Base-by-base conservation (phyloP, 768 basidiomycete species). In the Mycena floridula region DNA sequence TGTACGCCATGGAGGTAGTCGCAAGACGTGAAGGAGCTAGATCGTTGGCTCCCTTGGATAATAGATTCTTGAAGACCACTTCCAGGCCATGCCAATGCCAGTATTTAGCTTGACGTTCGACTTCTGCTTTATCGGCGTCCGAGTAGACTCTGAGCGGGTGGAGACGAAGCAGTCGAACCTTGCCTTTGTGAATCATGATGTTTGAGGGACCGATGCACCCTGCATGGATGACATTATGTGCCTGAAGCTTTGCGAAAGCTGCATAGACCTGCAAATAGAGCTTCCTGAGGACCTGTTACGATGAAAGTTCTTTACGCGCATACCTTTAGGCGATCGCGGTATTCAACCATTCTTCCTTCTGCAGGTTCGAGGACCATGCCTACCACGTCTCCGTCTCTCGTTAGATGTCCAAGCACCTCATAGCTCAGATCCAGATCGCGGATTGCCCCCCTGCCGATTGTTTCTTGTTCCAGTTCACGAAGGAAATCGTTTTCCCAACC, bases 331-430 rank as follows among this genome's bases (percentile, higher is more conserved):
- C 57, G 51, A 46, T 70, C 69, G 16, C 55, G 44, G 25, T 46
- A 49, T 28, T 58, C 46, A 9, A 65, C 49, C 25, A 59, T 43
- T 39, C 67, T 53, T 40, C 66, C 66, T 36, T 50, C 45, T 16
- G 66, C 58, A n/a, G 67, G 59, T 42, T 70, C 67, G n/a, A 54
- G 56, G 2, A 68, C 59, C 9, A 68, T 42, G 7, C 67, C 68
- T 16, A 64, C 52, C n/a, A 69, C 43, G 3, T 56, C 42, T 2
- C 60, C 63, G 20, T 65, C 56, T 35, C 48, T 15, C 16, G 40
- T 30, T 21, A 49, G 43, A 25, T 49, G 48, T 6, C 48, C 48
- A 13, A 49, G 37, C 26, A 66, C 58, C 25, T 64, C 59, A 37
- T 59, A 68, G 1, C 61, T 66, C 8, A 72, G 48, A 49, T 67